phyloP scores from a whole-genome alignment of 2,329 filamentous ascomycete genomes.

The Penicillium sp. region DNA sequence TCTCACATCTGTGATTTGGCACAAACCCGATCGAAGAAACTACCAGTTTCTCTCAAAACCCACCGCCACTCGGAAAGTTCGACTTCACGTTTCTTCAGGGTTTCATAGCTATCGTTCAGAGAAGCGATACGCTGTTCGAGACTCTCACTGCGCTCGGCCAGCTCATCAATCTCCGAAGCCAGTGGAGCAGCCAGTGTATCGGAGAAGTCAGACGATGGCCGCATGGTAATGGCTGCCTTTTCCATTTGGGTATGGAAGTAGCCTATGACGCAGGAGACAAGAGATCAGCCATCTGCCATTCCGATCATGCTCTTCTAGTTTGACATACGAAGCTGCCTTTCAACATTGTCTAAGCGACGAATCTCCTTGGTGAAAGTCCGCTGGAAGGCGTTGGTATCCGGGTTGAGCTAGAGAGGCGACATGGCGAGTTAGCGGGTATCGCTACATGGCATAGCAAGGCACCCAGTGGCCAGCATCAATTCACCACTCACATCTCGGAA shows the following conservation, averaged over 20 bases:
- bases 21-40: conserved; percentile 80
- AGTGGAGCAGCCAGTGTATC: conserved; percentile 83
- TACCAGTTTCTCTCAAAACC: conserved; percentile 92
- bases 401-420: conserved; percentile 67
- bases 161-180: conserved; percentile 92
- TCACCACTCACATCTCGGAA: conserved; percentile 79
- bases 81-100: conserved; percentile 93
- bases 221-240: conserved; percentile 79
- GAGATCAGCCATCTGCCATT: background rate
- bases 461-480: background rate
- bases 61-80: conserved; percentile 98
- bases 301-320: background rate
- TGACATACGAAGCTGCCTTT: conserved; percentile 88
- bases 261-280: conserved; percentile 50
- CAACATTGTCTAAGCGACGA: conserved; percentile 93
- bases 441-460: background rate
- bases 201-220: conserved; percentile 86
- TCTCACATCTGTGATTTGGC: background rate
- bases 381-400: conserved; percentile 90
- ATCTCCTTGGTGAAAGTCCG: conserved; percentile 98
- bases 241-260: conserved; percentile 97
- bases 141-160: conserved; percentile 86
- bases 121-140: conserved; percentile 88
- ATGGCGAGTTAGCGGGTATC: conserved; percentile 18
- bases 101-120: conserved; percentile 97